Evolutionary conservation across 495 filamentous ascomycete genomes (phyloP).

Genomic region (Aspergillus ostianus): DNA sequence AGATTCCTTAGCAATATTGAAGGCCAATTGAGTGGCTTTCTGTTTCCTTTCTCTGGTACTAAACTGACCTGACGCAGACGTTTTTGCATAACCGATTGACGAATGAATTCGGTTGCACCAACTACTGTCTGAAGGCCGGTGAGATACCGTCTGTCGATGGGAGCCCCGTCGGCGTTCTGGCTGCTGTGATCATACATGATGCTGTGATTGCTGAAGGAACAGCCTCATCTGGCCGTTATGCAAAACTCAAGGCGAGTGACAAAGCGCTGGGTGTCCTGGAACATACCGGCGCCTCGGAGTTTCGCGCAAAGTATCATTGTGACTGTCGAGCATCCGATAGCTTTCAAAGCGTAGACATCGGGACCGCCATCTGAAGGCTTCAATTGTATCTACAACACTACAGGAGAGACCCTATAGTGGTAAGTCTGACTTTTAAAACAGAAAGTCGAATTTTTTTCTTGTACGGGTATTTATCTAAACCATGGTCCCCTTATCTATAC

Average conservation of each 20-base stretch:
- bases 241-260: conserved; percentile 71
- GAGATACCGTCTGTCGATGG: conserved; percentile 46
- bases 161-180: conserved; percentile 53
- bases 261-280: conserved; percentile 60
- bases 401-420: too few relatives aligned
- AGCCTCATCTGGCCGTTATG: conserved; percentile 63
- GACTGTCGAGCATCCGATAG: conserved; percentile 45
- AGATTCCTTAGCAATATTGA: conserved; percentile 17
- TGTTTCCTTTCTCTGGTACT: conserved; percentile 31
- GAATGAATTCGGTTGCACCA: conserved; percentile 49
- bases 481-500: not conserved
- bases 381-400: not conserved
- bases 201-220: conserved; percentile 60
- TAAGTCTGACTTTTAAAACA: not conserved
- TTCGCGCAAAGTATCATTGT: conserved; percentile 59
- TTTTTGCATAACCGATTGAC: conserved; percentile 52
- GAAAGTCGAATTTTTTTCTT: conserved; percentile 9
- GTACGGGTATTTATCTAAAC: conserved; percentile 13
- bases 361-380: conserved; percentile 34
- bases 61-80: conserved; percentile 36
- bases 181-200: conserved; percentile 76
- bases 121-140: conserved; percentile 54
- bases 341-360: conserved; percentile 23
- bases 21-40: not conserved
- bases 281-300: conserved; percentile 57